A percentile compares a stretch with the other conserved stretches of the same genome.
phyloP scores from a whole-genome alignment of 2,329 filamentous ascomycete species.

The Sporothrix euskadiensis region DNA sequence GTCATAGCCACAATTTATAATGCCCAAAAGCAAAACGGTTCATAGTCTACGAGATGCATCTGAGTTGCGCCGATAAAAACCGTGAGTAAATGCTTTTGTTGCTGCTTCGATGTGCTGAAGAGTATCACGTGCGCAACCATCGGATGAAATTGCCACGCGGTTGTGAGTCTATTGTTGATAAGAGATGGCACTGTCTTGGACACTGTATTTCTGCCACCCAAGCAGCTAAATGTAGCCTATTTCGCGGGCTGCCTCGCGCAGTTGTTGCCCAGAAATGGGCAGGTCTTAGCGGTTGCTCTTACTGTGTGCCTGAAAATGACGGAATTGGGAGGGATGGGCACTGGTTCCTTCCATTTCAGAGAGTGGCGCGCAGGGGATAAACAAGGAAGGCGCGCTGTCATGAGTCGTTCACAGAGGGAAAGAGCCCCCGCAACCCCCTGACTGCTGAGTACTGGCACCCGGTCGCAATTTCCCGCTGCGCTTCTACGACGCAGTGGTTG shows the following conservation, averaged over 20 bases:
- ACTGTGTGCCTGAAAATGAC: constrained; percentile 10
- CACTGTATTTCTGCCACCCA: neutral
- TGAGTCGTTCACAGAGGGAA: neutral
- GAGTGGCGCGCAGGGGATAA: neutral
- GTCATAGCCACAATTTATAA: neutral
- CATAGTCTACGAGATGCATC: neutral
- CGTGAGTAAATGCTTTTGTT: neutral
- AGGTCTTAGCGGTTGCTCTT: neutral
- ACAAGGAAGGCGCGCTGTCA: constrained; percentile 7
- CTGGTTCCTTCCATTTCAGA: constrained; percentile 13
- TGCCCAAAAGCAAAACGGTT: neutral
- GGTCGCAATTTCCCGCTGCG: constrained; percentile 1
- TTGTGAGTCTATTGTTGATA: neutral
- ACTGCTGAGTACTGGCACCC: neutral
- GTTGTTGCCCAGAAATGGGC: neutral
- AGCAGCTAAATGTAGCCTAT: neutral
- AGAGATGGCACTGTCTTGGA: neutral
- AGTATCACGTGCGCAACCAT: neutral
- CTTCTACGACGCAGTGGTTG: neutral
- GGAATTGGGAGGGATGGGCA: constrained; percentile 16
- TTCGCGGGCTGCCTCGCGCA: neutral
- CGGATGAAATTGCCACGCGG: neutral
- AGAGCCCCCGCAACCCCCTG: neutral
- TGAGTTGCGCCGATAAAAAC: neutral
- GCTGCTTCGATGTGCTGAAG: neutral